A percentile compares a stretch with the other conserved stretches of the same genome.
phyloP scores from a whole-genome alignment of 495 filamentous ascomycete genomes.

The Xylaria sp. region DNA sequence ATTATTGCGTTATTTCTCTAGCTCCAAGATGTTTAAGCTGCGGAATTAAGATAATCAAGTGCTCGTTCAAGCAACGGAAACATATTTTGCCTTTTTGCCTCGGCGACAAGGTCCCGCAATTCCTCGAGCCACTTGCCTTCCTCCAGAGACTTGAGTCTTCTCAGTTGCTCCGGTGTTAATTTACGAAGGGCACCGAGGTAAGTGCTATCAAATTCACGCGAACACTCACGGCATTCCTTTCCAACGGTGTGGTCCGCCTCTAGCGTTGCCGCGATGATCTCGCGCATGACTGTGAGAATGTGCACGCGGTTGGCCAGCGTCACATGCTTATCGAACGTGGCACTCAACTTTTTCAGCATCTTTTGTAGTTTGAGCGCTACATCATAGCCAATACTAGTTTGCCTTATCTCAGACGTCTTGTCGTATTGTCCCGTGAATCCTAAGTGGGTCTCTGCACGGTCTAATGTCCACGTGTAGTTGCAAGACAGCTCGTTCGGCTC shows the following conservation, averaged over 20 bases:
- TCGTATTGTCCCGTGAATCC: background rate
- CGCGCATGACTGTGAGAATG: slow-evolving; percentile 16
- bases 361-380: background rate
- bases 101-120: slow-evolving; percentile 9
- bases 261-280: slow-evolving; percentile 9
- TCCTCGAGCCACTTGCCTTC: slow-evolving; percentile 7
- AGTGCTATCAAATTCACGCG: slow-evolving; percentile 10
- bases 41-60: background rate
- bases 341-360: background rate
- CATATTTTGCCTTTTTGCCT: background rate
- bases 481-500: background rate
- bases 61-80: background rate
- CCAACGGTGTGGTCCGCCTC: slow-evolving; percentile 1
- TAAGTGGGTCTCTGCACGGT: background rate
- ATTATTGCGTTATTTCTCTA: background rate
- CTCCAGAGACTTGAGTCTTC: slow-evolving; percentile 2
- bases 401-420: background rate
- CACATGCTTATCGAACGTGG: background rate
- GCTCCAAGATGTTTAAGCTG: background rate
- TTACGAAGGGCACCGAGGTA: background rate
- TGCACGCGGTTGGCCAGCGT: slow-evolving; percentile 23
- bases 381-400: background rate
- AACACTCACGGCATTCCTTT: slow-evolving; percentile 6
- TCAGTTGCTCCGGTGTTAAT: background rate
- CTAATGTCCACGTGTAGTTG: background rate